Evolutionary conservation across 2,329 filamentous ascomycete genomes (phyloP).

Genomic region (Phialemoniopsis sp.): DNA sequence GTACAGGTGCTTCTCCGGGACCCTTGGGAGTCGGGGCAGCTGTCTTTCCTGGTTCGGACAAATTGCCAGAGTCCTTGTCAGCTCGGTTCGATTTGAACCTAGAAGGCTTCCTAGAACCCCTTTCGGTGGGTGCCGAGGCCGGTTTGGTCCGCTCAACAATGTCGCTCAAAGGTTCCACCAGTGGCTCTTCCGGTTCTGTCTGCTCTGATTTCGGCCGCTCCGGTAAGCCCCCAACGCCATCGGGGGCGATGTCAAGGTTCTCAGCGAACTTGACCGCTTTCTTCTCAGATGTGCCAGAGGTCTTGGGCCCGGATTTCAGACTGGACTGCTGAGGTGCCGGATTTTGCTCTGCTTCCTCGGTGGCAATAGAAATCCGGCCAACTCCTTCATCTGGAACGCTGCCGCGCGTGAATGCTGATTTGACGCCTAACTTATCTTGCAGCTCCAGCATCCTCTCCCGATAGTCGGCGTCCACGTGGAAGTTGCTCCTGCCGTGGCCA

Average conservation of each 20-base stretch:
- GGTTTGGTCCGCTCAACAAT: slow-evolving; percentile 19
- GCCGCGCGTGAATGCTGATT: slow-evolving; percentile 42
- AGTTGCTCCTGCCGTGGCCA: slow-evolving; percentile 72
- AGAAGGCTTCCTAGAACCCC: slow-evolving; percentile 36
- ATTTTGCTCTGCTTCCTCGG: slow-evolving; percentile 1
- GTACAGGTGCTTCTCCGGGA: slow-evolving; percentile 37
- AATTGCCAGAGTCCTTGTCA: no score
- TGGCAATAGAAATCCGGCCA: slow-evolving; percentile 20
- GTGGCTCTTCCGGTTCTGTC: slow-evolving; percentile 2
- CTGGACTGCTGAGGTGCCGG: not conserved
- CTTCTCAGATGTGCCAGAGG: no score
- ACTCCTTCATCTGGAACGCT: slow-evolving; percentile 36
- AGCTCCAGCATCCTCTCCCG: slow-evolving; percentile 80
- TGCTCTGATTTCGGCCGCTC: not conserved
- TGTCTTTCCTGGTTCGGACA: slow-evolving; percentile 15
- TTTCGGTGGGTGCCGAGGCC: slow-evolving; percentile 7
- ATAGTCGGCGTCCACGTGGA: slow-evolving; percentile 69
- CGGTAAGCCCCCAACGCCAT: not conserved
- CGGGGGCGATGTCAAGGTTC: no score
- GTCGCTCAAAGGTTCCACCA: slow-evolving; percentile 14
- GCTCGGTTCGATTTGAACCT: slow-evolving; percentile 36
- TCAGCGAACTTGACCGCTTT: no score
- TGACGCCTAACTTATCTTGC: slow-evolving; percentile 68
- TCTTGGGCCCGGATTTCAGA: not conserved
- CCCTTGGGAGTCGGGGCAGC: slow-evolving; percentile 27